phyloP scores from a whole-genome alignment of 2,329 filamentous ascomycete species.

The Fusarium begoniae region DNA sequence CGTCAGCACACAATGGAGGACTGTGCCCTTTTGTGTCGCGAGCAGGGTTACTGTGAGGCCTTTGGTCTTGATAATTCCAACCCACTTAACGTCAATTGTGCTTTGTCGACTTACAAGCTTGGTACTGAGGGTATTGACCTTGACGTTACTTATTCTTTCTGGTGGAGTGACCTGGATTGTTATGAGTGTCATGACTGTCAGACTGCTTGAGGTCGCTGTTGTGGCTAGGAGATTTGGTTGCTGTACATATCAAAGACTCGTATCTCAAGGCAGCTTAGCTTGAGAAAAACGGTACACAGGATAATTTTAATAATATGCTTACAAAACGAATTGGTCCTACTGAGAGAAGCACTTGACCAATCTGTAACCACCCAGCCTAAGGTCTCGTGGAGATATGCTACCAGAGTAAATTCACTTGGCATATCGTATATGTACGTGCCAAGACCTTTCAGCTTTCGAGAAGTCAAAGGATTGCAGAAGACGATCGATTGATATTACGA shows the following conservation, averaged over 20 bases:
- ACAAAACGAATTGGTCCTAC: no score
- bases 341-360: not conserved
- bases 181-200: constrained; percentile 13
- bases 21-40: not conserved
- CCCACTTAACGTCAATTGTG: not conserved
- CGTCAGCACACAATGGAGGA: constrained; percentile 9
- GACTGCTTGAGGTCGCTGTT: not conserved
- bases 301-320: no score
- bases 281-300: not conserved
- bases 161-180: constrained; percentile 13
- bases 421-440: no score
- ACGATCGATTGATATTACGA: not conserved
- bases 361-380: not conserved
- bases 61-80: not conserved
- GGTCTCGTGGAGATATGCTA: not conserved
- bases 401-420: no score
- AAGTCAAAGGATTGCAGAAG: no score
- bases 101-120: constrained; percentile 2
- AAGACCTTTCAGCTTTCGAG: no score
- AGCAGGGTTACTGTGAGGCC: not conserved
- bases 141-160: not conserved
- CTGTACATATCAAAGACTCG: no score
- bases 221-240: rapidly evolving
- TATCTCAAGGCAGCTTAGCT: rapidly evolving
- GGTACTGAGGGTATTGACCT: constrained; percentile 7